Conservation (phyloP, 2,329 filamentous ascomycete species). For the Colletotrichum sp. region DNA sequence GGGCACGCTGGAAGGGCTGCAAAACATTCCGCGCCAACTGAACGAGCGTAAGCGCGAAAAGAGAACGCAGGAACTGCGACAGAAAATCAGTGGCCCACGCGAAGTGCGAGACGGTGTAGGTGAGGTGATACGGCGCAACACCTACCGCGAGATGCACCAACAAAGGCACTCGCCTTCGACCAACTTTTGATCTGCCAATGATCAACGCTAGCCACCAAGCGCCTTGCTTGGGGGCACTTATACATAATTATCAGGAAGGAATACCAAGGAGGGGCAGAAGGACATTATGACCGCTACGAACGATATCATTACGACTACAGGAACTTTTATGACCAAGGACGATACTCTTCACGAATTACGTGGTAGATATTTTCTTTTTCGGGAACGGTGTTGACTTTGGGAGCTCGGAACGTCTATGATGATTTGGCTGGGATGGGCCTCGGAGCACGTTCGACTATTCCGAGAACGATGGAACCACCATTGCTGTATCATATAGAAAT, state of each 20-base stretch:
- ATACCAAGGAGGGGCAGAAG: not conserved
- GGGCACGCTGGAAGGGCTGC: conserved; percentile 55
- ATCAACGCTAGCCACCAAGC: not conserved
- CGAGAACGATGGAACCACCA: not conserved
- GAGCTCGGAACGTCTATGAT: not conserved
- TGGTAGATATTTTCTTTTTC: not conserved
- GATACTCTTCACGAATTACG: not conserved
- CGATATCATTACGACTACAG: conserved; percentile 14
- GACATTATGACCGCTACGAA: conserved; percentile 11
- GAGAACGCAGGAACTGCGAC: conserved; percentile 61
- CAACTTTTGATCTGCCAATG: conserved; percentile 17
- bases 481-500: conserved; percentile 19
- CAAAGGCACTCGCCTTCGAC: not conserved
- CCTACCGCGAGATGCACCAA: conserved; percentile 36
- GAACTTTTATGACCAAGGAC: conserved; percentile 12
- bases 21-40: conserved; percentile 58
- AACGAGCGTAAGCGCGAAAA: conserved; percentile 66
- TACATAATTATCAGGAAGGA: not conserved
- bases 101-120: conserved; percentile 64
- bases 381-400: not conserved
- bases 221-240: not conserved
- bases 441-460: not conserved
- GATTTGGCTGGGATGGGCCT: not conserved
- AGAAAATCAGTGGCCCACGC: conserved; percentile 64
- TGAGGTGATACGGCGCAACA: conserved; percentile 57